Percentiles rank a stretch among this genome's conserved stretches.
phyloP scores from a whole-genome alignment of 805 yeast genomes.

The Barnettozyma californica region DNA sequence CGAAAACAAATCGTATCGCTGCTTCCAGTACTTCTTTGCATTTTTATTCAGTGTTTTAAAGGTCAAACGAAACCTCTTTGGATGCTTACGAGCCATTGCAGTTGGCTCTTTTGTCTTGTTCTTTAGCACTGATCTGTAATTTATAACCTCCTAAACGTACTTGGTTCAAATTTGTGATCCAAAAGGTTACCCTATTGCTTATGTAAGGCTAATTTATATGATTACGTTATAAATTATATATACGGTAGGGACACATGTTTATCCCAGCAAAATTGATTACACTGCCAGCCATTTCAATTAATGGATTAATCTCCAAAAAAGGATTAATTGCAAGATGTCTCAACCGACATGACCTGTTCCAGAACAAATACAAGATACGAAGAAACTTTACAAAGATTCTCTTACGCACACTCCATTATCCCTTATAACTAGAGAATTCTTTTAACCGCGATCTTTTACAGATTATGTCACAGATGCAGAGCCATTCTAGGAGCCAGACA shows the following conservation, averaged over 20 bases:
- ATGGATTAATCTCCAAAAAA: not conserved
- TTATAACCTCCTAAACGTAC: too few relatives aligned
- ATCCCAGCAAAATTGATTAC: too few relatives aligned
- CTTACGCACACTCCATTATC: not conserved
- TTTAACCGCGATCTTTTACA: too few relatives aligned
- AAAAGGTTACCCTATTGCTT: not conserved
- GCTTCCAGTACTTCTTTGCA: slow-evolving; percentile 43
- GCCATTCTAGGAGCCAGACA: slow-evolving; percentile 25
- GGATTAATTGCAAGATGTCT: not conserved
- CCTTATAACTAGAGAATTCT: not conserved
- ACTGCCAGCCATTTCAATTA: not conserved
- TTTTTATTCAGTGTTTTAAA: slow-evolving; percentile 16
- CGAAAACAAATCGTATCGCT: slow-evolving; percentile 56
- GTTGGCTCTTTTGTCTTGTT: not conserved
- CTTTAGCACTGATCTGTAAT: not conserved
- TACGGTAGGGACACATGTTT: not conserved
- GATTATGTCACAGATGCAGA: not conserved
- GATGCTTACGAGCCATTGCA: not conserved
- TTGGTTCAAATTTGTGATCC: not conserved
- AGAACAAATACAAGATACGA: too few relatives aligned
- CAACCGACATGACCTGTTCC: not conserved
- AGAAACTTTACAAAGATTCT: too few relatives aligned
- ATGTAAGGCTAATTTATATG: too few relatives aligned
- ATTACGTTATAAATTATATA: too few relatives aligned
- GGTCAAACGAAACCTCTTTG: slow-evolving; percentile 1